These are phyloP conservation scores for Tausonia pullulans DNA, from an alignment of 1,284 basidiomycete species.

Conservation along the genomic window DNA sequence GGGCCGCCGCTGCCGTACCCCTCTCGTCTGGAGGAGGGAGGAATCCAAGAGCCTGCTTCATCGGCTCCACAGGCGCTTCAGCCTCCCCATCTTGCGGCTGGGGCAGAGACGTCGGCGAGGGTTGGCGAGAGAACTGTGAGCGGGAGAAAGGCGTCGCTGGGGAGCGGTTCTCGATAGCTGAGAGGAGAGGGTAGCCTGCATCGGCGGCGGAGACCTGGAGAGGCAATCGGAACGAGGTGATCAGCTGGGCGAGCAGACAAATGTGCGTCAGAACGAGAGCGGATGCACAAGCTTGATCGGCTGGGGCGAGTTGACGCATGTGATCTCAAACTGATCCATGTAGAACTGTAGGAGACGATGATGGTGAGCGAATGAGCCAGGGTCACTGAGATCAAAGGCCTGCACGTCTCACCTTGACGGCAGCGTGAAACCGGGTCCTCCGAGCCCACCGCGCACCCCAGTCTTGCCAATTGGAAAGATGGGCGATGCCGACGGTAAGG, in stretches of 20 bases:
- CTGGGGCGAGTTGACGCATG: conserved; percentile 42
- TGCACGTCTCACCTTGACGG: conserved; percentile 40
- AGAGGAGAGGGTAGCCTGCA: not conserved
- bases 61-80: not conserved
- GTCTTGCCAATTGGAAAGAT: conserved; percentile 48
- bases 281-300: conserved; percentile 43
- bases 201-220: not conserved
- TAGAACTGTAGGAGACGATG: conserved; percentile 10
- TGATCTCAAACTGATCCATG: conserved; percentile 47
- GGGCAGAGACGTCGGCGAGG: not conserved
- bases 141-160: not conserved
- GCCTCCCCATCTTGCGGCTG: conserved; percentile 15
- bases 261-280: too few species aligned
- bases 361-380: too few species aligned
- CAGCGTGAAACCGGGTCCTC: conserved; percentile 62
- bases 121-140: not conserved
- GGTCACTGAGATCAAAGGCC: conserved; percentile 37
- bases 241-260: too few species aligned
- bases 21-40: conserved; percentile 14
- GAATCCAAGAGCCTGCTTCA: conserved; percentile 14
- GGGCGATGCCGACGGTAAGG: conserved; percentile 53
- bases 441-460: conserved; percentile 50
- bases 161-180: not conserved
- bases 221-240: not conserved
- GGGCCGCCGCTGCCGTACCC: not conserved